Evolutionary conservation across 768 basidiomycete species (phyloP).

Genomic region (Sutorius australiensis): DNA sequence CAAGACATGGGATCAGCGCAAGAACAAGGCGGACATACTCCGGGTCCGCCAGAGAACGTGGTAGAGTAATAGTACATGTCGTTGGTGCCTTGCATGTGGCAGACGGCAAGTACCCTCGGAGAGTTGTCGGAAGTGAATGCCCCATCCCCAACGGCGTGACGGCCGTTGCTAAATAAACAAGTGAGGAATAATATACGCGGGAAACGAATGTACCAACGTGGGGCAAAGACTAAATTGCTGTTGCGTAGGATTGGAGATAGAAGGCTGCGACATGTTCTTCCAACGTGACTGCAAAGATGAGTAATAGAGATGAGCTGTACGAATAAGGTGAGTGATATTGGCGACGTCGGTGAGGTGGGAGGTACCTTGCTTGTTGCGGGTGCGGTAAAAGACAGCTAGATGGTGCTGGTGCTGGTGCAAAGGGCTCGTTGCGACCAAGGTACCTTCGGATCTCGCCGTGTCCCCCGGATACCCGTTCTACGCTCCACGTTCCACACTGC

Average conservation of each 20-base stretch:
- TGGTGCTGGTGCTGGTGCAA: constrained; percentile 17
- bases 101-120: constrained; percentile 81
- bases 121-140: constrained; percentile 74
- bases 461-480: constrained; percentile 20
- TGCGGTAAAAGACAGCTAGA: not conserved
- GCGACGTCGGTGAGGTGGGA: not conserved
- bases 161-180: constrained; percentile 68
- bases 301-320: constrained; percentile 5
- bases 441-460: not conserved
- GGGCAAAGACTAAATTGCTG: constrained; percentile 92
- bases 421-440: not conserved
- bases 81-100: constrained; percentile 75
- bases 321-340: not conserved
- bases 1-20: not conserved
- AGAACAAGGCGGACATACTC: constrained; percentile 46
- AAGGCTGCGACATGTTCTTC: constrained; percentile 77
- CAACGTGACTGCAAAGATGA: constrained; percentile 59
- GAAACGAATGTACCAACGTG: constrained; percentile 53
- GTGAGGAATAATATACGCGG: constrained; percentile 12
- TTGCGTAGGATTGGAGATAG: constrained; percentile 68
- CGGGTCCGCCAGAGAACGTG: constrained; percentile 91
- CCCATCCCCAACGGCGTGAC: constrained; percentile 97
- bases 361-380: constrained; percentile 7
- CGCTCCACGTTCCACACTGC: not conserved
- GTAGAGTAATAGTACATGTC: constrained; percentile 90